Percentiles rank a stretch among this genome's conserved stretches.
These are phyloP conservation scores for Calcarisporium arbuscula DNA, from an alignment of 2,329 filamentous ascomycete genomes.

Conservation along the genomic window DNA sequence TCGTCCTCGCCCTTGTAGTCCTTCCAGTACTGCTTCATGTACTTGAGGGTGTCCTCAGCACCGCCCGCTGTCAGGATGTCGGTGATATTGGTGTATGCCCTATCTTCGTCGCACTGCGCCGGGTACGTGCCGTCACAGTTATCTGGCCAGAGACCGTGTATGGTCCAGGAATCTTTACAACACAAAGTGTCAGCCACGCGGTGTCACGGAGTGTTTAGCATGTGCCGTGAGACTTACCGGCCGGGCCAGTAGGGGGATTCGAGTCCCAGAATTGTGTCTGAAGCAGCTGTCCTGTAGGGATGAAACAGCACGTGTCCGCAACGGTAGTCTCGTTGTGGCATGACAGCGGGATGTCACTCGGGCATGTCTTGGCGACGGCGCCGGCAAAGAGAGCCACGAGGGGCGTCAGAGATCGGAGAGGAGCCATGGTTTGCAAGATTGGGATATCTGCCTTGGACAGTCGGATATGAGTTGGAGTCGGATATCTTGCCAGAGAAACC, in stretches of 20 bases:
- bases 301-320: slow-evolving; percentile 64
- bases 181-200: slow-evolving; percentile 15
- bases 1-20: slow-evolving; percentile 58
- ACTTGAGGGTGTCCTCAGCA: slow-evolving; percentile 49
- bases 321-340: slow-evolving; percentile 57
- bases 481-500: too few species aligned
- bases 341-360: slow-evolving; percentile 41
- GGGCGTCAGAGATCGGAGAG: slow-evolving; percentile 9
- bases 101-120: slow-evolving; percentile 54
- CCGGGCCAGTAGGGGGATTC: slow-evolving; percentile 55
- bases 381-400: slow-evolving; percentile 12
- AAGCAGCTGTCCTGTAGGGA: slow-evolving; percentile 62
- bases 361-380: slow-evolving; percentile 15
- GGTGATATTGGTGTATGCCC: slow-evolving; percentile 60
- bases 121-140: slow-evolving; percentile 67
- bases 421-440: slow-evolving; percentile 10
- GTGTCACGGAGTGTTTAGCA: background rate
- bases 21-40: slow-evolving; percentile 69
- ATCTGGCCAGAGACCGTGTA: slow-evolving; percentile 63
- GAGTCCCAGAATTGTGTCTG: slow-evolving; percentile 76
- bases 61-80: slow-evolving; percentile 49
- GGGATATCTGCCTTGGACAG: too few species aligned
- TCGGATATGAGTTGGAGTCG: too few species aligned
- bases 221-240: slow-evolving; percentile 11
- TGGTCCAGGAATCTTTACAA: slow-evolving; percentile 68